Conservation (phyloP, 352 stramenopile genomes). For the Phytophthora melonis region DNA sequence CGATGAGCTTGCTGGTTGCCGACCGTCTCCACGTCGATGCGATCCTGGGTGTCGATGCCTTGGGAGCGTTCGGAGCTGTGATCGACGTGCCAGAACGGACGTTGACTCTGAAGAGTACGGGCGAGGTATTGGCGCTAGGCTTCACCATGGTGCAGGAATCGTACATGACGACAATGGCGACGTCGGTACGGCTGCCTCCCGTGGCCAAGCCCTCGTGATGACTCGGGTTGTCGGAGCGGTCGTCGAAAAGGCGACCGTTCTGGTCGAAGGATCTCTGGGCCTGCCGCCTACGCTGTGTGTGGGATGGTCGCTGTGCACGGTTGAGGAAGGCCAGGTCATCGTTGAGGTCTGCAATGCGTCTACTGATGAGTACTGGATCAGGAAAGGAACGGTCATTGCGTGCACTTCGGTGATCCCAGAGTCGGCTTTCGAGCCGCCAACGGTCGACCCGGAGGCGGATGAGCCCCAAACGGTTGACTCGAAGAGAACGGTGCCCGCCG, state of each 20-base stretch:
- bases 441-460: not conserved
- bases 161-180: not conserved
- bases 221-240: not conserved
- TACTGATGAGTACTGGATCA: constrained; percentile 3
- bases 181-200: not conserved
- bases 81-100: constrained; percentile 1
- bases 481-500: not conserved
- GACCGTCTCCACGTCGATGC: not conserved
- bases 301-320: constrained; percentile 1
- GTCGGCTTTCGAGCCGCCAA: constrained; percentile 1
- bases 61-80: not conserved
- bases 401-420: not conserved
- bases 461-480: too few relatives aligned
- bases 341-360: not conserved
- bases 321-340: not conserved
- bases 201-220: constrained; percentile 7
- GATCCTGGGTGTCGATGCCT: not conserved
- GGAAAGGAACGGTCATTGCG: not conserved
- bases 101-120: constrained; percentile 2
- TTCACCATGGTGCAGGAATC: constrained; percentile 1
- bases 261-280: not conserved
- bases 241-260: not conserved
- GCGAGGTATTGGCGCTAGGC: not conserved
- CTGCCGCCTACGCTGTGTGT: constrained; percentile 4
- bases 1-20: not conserved